Evolutionary conservation across 495 filamentous ascomycete species (phyloP).

Genomic region (Aspergillus ostianus): DNA sequence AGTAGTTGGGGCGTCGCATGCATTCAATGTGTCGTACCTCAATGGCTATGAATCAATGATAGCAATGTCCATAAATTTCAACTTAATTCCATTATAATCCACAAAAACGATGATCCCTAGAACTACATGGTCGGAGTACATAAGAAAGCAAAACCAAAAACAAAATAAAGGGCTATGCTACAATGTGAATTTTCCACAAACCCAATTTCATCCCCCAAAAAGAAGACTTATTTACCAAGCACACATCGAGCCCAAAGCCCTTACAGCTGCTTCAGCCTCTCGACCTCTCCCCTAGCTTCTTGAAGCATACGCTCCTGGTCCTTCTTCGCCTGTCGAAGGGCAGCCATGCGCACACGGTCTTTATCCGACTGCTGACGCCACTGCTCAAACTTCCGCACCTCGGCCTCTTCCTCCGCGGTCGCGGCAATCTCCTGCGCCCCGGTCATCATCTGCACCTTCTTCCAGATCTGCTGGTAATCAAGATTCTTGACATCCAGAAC

Average conservation of each 20-base stretch:
- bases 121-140: slow-evolving; percentile 28
- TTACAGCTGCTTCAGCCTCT: slow-evolving; percentile 37
- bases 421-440: slow-evolving; percentile 60
- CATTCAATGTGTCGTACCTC: not conserved
- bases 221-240: not conserved
- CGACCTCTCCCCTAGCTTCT: slow-evolving; percentile 51
- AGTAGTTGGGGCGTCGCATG: not conserved
- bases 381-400: slow-evolving; percentile 59
- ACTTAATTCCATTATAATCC: slow-evolving; percentile 11
- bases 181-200: slow-evolving; percentile 20
- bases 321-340: slow-evolving; percentile 56
- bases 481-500: slow-evolving; percentile 37
- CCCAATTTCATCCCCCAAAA: too few relatives aligned
- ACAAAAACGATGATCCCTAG: slow-evolving; percentile 17
- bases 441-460: slow-evolving; percentile 65
- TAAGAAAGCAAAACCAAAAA: slow-evolving; percentile 19
- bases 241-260: slow-evolving; percentile 8
- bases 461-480: slow-evolving; percentile 59
- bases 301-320: slow-evolving; percentile 64
- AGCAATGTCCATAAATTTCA: not conserved
- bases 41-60: not conserved
- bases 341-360: slow-evolving; percentile 56
- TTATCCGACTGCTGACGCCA: slow-evolving; percentile 47
- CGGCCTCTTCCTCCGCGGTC: slow-evolving; percentile 57
- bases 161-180: slow-evolving; percentile 42